These are phyloP conservation scores for Hericium erinaceus DNA, from an alignment of 768 basidiomycete genomes.

Conservation along the genomic window DNA sequence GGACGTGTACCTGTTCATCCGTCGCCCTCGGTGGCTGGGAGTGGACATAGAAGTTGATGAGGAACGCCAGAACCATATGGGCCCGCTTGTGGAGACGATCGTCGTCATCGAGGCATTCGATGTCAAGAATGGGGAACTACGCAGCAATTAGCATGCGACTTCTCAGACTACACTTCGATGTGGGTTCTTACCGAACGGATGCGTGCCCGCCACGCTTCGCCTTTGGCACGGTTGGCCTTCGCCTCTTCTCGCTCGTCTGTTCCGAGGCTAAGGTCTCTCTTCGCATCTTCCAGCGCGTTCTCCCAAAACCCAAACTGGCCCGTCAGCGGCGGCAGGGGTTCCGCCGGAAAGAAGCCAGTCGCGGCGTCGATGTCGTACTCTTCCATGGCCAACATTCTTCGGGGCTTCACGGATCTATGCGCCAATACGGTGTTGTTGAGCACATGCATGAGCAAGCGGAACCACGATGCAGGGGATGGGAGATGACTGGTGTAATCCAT, in stretches of 20 bases:
- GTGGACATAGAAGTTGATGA: constrained; percentile 87
- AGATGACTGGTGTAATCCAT: neutral
- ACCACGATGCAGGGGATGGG: constrained; percentile 2
- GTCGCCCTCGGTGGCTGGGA: constrained; percentile 43
- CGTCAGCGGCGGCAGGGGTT: constrained; percentile 48
- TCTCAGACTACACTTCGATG: neutral
- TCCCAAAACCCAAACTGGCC: constrained; percentile 63
- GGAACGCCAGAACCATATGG: constrained; percentile 82
- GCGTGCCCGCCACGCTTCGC: constrained; percentile 59
- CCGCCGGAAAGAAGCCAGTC: constrained; percentile 80
- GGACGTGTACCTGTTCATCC: constrained; percentile 45
- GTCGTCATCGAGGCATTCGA: constrained; percentile 40
- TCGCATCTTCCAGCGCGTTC: constrained; percentile 45
- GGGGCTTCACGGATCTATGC: neutral
- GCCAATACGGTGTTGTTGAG: constrained; percentile 6
- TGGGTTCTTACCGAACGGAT: constrained; percentile 50
- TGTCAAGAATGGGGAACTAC: constrained; percentile 68
- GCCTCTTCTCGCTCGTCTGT: constrained; percentile 44
- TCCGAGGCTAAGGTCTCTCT: constrained; percentile 43
- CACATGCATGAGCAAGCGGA: constrained; percentile 9
- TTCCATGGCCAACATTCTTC: constrained; percentile 5
- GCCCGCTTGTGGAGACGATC: constrained; percentile 68
- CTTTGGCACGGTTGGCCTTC: constrained; percentile 36
- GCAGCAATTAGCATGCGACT: neutral
- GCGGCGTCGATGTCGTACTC: constrained; percentile 47